Evolutionary conservation across 768 basidiomycete species (phyloP).

Genomic region (Calocera cornea): DNA sequence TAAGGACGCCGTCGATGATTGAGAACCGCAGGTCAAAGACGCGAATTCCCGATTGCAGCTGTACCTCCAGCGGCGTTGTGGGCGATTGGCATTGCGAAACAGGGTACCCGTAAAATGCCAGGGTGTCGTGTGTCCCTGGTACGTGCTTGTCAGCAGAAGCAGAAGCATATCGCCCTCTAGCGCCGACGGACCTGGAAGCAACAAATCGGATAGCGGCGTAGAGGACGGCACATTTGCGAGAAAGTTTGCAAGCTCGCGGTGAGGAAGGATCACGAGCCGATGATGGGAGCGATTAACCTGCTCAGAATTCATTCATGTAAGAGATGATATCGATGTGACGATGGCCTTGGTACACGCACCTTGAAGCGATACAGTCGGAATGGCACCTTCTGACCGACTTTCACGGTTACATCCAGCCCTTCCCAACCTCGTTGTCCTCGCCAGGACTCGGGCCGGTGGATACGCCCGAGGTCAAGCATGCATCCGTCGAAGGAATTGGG

Average conservation of each 20-base stretch:
- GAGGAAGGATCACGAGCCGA: conserved; percentile 42
- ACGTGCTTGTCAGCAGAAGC: conserved; percentile 10
- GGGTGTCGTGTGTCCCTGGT: conserved; percentile 56
- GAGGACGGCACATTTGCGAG: conserved; percentile 50
- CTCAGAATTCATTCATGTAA: not conserved
- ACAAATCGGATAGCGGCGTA: conserved; percentile 54
- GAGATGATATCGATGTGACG: not conserved
- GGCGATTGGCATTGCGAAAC: conserved; percentile 74
- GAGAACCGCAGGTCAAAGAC: conserved; percentile 57
- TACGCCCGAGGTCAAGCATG: not conserved
- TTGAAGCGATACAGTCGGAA: not conserved
- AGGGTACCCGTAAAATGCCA: conserved; percentile 78
- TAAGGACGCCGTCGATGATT: conserved; percentile 35
- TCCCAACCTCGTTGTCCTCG: not conserved
- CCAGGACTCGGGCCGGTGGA: not conserved
- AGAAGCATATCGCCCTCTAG: conserved; percentile 13
- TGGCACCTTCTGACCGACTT: not conserved
- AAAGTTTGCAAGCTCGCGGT: conserved; percentile 44
- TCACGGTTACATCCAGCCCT: not conserved
- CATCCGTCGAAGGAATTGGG: not conserved
- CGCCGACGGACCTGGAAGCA: conserved; percentile 52
- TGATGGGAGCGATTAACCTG: conserved; percentile 5
- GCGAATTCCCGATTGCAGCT: conserved; percentile 57
- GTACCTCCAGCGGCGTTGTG: conserved; percentile 44
- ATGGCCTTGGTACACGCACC: not conserved